Conservation (phyloP, 2,329 filamentous ascomycete genomes). For the Xylariaceae sp. region DNA sequence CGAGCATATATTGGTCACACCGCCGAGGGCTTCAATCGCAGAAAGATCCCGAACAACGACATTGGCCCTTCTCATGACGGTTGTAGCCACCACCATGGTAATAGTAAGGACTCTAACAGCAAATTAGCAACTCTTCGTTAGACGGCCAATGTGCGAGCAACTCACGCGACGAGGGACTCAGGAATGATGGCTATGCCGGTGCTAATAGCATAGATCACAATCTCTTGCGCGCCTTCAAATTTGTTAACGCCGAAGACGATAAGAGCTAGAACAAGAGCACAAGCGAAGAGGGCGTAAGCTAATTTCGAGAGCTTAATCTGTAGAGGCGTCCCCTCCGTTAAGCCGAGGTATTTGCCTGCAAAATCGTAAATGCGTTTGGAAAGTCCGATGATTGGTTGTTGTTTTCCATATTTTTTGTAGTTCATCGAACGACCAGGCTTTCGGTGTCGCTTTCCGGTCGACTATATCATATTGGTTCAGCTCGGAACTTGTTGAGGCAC, state of each 20-base stretch:
- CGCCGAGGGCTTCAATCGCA: slow-evolving; percentile 63
- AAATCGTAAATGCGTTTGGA: slow-evolving; percentile 44
- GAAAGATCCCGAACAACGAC: slow-evolving; percentile 62
- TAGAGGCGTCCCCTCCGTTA: slow-evolving; percentile 66
- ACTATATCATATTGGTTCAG: slow-evolving; percentile 14
- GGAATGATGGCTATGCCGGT: slow-evolving; percentile 58
- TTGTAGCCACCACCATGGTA: slow-evolving; percentile 62
- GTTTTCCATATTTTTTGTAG: slow-evolving; percentile 48
- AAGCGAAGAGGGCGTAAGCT: slow-evolving; percentile 68
- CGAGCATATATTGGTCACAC: slow-evolving; percentile 67
- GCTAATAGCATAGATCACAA: slow-evolving; percentile 53
- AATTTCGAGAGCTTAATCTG: slow-evolving; percentile 74
- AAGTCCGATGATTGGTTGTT: slow-evolving; percentile 43
- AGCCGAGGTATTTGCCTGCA: slow-evolving; percentile 53
- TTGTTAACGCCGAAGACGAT: slow-evolving; percentile 54
- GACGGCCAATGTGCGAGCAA: slow-evolving; percentile 17
- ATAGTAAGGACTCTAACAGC: slow-evolving; percentile 54
- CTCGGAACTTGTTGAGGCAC: neutral
- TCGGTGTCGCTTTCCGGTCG: slow-evolving; percentile 47
- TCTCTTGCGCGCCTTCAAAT: slow-evolving; percentile 46
- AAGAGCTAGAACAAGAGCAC: slow-evolving; percentile 55
- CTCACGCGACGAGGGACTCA: slow-evolving; percentile 58
- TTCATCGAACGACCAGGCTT: slow-evolving; percentile 52
- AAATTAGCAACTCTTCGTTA: slow-evolving; percentile 14
- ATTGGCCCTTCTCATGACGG: slow-evolving; percentile 58